These are phyloP conservation scores for Termitomyces sp. DNA, from an alignment of 768 basidiomycete species.

Conservation along the genomic window DNA sequence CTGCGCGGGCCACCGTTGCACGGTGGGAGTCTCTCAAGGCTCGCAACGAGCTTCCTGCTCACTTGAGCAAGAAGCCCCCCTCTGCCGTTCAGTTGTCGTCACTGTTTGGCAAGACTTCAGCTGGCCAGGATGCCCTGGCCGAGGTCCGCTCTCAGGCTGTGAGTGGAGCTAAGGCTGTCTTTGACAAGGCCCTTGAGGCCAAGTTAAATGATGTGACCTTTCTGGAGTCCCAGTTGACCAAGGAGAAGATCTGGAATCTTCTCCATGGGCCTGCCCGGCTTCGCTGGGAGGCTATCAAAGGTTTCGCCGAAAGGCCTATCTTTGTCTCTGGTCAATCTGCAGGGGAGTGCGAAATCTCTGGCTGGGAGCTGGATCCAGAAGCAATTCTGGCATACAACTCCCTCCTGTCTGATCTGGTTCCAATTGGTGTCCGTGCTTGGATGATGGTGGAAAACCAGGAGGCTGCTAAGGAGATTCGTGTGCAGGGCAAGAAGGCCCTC, in stretches of 20 bases:
- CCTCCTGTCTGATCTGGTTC: not conserved
- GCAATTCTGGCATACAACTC: not conserved
- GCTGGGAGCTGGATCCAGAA: not conserved
- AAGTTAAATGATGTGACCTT: not conserved
- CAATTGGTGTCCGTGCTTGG: not conserved
- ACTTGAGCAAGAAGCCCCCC: not conserved
- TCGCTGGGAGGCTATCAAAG: not conserved
- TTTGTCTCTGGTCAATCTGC: not conserved
- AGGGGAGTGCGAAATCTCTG: rapidly evolving
- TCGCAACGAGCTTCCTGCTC: not conserved
- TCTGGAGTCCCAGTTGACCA: not conserved
- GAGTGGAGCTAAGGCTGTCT: not conserved
- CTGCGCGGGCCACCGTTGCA: too few relatives aligned
- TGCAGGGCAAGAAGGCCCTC: not conserved
- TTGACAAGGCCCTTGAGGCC: not conserved
- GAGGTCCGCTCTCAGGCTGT: not conserved
- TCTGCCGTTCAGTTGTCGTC: not conserved
- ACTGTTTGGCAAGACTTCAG: not conserved
- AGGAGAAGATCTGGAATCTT: not conserved
- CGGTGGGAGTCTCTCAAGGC: too few relatives aligned
- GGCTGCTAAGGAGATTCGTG: not conserved
- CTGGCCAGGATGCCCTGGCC: not conserved
- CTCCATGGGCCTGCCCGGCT: not conserved
- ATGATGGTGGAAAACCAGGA: not conserved
- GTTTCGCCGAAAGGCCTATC: not conserved